A percentile compares a stretch with the other conserved stretches of the same genome.
phyloP scores from a whole-genome alignment of 768 basidiomycete species.

The Agaricus subrufescens region DNA sequence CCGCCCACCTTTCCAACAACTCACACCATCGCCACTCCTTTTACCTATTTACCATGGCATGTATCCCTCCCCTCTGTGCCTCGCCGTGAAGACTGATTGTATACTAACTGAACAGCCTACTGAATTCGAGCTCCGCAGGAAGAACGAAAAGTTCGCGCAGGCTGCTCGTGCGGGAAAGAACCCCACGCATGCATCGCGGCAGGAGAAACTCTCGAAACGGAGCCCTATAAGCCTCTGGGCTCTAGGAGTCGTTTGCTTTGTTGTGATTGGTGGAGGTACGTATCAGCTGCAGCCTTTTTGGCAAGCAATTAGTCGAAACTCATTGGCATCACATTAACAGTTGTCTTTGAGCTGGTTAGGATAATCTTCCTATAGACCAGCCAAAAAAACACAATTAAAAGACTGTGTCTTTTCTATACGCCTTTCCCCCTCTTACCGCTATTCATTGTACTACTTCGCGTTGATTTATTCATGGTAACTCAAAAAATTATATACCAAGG shows the following conservation, averaged over 20 bases:
- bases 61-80: neutral
- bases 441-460: neutral
- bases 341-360: conserved; percentile 67
- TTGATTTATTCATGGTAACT: neutral
- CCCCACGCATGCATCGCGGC: conserved; percentile 64
- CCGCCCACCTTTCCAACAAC: conserved; percentile 3
- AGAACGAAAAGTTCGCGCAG: conserved; percentile 76
- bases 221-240: conserved; percentile 77
- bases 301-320: neutral
- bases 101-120: conserved; percentile 53
- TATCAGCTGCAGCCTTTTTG: conserved; percentile 7
- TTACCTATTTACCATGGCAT: conserved; percentile 21
- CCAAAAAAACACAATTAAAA: neutral
- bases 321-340: conserved; percentile 28
- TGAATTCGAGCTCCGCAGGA: conserved; percentile 76
- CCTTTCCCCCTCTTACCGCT: neutral
- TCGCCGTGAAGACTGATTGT: neutral
- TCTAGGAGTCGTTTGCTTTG: conserved; percentile 68
- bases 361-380: conserved; percentile 58
- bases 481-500: neutral
- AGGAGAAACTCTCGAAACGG: conserved; percentile 64
- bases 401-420: neutral
- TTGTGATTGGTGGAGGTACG: conserved; percentile 77
- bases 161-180: conserved; percentile 74
- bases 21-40: conserved; percentile 13